Evolutionary conservation across 192 early-diverging fungal species (phyloP), one percentile per base, ranked within the genome.

Genomic region (Gaertneriomyces semiglobifer): DNA sequence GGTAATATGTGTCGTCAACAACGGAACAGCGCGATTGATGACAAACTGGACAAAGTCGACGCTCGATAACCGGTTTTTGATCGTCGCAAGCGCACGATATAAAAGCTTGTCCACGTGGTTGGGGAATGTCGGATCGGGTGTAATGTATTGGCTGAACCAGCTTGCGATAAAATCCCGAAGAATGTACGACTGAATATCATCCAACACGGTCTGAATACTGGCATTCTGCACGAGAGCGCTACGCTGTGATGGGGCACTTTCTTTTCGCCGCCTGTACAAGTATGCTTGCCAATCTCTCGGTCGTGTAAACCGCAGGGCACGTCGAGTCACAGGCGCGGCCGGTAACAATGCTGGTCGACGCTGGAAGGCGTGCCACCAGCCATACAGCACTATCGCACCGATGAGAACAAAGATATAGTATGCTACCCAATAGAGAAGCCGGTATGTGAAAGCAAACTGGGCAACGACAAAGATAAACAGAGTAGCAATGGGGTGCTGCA

Each of bases 1-100:
- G 16, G 73, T 76, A 3, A 93, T 71, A 58, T 95, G 93, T 3
- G 72, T 55, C 0, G 90, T 92, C n/a, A 90, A 66, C 33, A 87
- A 73, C 38, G 92, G 90, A 50, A 93, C 60, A 18, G 90, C 66
- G 42, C 80, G 78, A 10, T 77, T 78, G 9, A 90, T 77, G 1
- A 88, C 58, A 20, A 92, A 65, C 25, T 84, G 74, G 0, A 86
- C 74, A 20, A 84, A 60, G 62, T 95, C 93, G 38, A 88, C 63
- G 10, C 73, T 60, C 48, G 80, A 68, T 16, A 82, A 43, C 12
- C 87, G 75, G 19, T 53, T 33, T 12, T 71, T 74, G 45, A 86
- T 50, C 1, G 65, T 53, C 10, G 66, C 51, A 20, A 74, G 58
- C 0, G 77, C 77, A 42, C 69, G 61, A 38, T 80, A 72, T 14